Base-by-base conservation (phyloP, 2,329 filamentous ascomycete species). In the Diaporthe eres region DNA sequence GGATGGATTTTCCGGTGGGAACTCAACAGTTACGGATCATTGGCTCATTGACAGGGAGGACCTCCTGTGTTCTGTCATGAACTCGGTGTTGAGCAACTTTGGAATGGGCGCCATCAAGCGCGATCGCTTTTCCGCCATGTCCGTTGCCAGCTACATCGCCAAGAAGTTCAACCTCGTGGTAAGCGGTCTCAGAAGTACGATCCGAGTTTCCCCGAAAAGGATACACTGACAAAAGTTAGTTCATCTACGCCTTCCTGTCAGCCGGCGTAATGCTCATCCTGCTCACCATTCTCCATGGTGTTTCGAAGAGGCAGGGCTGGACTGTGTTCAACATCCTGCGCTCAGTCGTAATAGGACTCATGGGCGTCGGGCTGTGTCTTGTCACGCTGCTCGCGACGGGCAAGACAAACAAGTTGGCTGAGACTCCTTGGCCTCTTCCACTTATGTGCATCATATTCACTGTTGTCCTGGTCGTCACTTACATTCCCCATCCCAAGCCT, bases 241-340 rank as follows among this genome's bases (percentile, higher is more conserved):
- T 79, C 71, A 78, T 81, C 31, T 82, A 82, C 67, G 72, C 78
- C 7, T 82, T 81, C 55, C 77, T 78, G 6, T 80, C 79, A 19
- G 80, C 81, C 19, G 80, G 80, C 3, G 76, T 81, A 12, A 81
- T 82, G 28, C 72, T 82, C 4, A 72, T 82, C 7, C 78, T 81
- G 53, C 73, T 82, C n/a, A 82, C 79, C 12, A 76, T 80, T 44
- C 81, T 82, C 78, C 80, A 82, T 71, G 72, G 78, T 55, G 80
- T 82, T 25, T 81, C 80, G 1, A 82, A 82, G 74, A 77, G 77
- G n/a, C 78, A 72, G 42, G 81, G 81, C 12, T 82, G 81, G 81
- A 77, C 80, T 4, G 79, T 78, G 1, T 82, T 82, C 77, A 82
- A 82, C 74, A 78, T 82, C 37, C 67, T 77, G 51, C 79, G 81